Conservation (phyloP, 257 asterid species). For the Knoxia roxburghii region DNA sequence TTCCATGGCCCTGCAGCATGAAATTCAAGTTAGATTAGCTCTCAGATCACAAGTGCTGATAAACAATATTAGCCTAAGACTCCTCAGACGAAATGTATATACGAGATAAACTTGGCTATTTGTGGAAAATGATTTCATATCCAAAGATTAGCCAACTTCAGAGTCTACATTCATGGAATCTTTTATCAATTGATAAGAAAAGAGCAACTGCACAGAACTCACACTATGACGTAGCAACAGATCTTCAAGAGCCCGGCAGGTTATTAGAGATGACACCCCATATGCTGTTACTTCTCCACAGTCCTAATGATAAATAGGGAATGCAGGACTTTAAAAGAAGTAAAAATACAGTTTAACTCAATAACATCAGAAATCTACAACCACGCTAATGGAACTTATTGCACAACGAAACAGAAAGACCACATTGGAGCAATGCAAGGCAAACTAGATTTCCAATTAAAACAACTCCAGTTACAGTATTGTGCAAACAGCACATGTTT, state of each 20-base stretch:
- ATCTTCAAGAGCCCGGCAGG: constrained; percentile 84
- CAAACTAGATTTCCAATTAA: background rate
- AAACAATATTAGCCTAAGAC: background rate
- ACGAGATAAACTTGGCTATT: background rate
- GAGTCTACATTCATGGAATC: background rate
- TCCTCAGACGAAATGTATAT: background rate
- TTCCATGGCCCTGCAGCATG: constrained; percentile 60
- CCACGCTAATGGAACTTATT: background rate
- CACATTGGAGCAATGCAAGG: background rate
- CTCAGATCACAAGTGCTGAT: constrained; percentile 3
- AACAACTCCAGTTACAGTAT: background rate
- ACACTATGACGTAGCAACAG: constrained; percentile 65
- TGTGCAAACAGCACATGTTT: background rate
- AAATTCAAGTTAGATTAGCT: constrained; percentile 12
- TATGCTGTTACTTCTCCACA: constrained; percentile 66
- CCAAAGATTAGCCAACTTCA: background rate
- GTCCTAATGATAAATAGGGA: constrained; percentile 42
- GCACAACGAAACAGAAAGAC: background rate
- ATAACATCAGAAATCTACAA: background rate
- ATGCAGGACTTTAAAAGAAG: background rate
- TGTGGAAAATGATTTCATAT: background rate
- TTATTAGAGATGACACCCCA: constrained; percentile 58
- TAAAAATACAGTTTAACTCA: background rate
- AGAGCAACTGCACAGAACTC: constrained; percentile 27
- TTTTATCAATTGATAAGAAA: background rate